These are phyloP conservation scores for Prunus kanzakura DNA, from an alignment of 306 rosid species.

Conservation along the genomic window DNA sequence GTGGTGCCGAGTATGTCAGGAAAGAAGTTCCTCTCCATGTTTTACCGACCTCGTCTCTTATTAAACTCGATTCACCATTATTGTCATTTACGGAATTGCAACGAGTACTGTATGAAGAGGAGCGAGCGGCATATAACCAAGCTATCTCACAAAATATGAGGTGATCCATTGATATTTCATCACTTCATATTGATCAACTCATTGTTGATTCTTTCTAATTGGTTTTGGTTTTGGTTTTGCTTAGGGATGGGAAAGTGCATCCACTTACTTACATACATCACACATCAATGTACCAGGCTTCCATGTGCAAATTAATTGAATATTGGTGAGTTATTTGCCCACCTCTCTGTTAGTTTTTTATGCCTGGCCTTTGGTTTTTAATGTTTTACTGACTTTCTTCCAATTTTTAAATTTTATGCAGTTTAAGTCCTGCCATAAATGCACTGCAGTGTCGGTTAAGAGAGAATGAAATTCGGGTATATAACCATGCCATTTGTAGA, in stretches of 20 bases:
- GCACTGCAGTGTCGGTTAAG: constrained; percentile 81
- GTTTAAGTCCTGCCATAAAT: constrained; percentile 92
- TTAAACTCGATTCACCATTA: constrained; percentile 70
- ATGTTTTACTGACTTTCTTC: constrained; percentile 16
- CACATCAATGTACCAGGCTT: constrained; percentile 95
- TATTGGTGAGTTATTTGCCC: constrained; percentile 63
- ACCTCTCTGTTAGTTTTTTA: constrained; percentile 12
- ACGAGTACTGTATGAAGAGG: constrained; percentile 85
- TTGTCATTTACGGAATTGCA: constrained; percentile 79
- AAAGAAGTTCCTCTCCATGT: constrained; percentile 94
- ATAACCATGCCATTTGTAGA: constrained; percentile 16
- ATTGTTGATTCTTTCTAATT: constrained; percentile 22
- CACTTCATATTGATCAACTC: constrained; percentile 5
- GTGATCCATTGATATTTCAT: constrained; percentile 38
- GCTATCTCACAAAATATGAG: constrained; percentile 77
- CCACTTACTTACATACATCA: constrained; percentile 91
- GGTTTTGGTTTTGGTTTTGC: constrained; percentile 17
- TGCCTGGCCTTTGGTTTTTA: constrained; percentile 6
- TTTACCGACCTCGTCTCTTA: constrained; percentile 60
- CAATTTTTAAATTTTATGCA: constrained; percentile 33
- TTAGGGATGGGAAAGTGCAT: constrained; percentile 86
- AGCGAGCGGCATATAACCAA: constrained; percentile 84
- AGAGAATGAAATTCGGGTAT: constrained; percentile 93
- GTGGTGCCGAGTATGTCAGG: constrained; percentile 84
- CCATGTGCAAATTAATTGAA: constrained; percentile 95